Evolutionary conservation across 164 flowering plant species (phyloP).

Genomic region (Tetrastigma voinierianum): DNA sequence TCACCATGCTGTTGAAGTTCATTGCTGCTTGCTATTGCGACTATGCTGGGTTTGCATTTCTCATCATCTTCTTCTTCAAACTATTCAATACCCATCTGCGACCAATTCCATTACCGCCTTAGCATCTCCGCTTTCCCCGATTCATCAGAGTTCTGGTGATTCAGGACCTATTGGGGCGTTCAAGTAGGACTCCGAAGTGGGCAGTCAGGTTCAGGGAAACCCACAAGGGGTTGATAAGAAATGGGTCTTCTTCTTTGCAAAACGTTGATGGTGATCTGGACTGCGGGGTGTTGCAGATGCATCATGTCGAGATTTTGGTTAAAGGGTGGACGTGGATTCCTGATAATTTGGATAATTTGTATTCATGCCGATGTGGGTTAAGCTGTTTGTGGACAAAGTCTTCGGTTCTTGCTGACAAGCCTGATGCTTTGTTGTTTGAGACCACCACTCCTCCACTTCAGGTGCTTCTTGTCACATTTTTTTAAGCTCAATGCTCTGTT

Average conservation of each 20-base stretch:
- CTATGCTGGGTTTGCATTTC: constrained; percentile 50
- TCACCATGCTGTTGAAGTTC: constrained; percentile 51
- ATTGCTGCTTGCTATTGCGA: constrained; percentile 36
- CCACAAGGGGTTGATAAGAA: constrained; percentile 10
- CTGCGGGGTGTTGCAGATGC: constrained; percentile 63
- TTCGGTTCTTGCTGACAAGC: constrained; percentile 80
- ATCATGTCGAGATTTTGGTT: constrained; percentile 73
- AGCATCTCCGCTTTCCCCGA: constrained; percentile 8
- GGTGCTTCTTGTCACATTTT: constrained; percentile 50
- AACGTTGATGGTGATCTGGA: constrained; percentile 29
- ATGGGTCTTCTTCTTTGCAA: constrained; percentile 24
- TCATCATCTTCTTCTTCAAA: constrained; percentile 57
- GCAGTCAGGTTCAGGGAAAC: constrained; percentile 67
- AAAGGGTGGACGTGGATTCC: constrained; percentile 99
- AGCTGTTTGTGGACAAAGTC: constrained; percentile 97
- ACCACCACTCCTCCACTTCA: constrained; percentile 73
- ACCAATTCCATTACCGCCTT: constrained; percentile 29
- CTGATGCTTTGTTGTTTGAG: constrained; percentile 89
- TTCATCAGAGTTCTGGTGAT: constrained; percentile 36
- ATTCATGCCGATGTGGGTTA: constrained; percentile 84
- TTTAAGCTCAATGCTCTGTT: constrained; percentile 2
- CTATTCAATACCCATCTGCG: constrained; percentile 55
- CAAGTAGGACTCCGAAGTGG: constrained; percentile 84
- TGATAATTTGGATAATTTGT: constrained; percentile 90
- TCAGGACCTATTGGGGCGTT: constrained; percentile 68